Evolutionary conservation across 768 basidiomycete genomes (phyloP).

Genomic region (Cystofilobasidium capitatum): DNA sequence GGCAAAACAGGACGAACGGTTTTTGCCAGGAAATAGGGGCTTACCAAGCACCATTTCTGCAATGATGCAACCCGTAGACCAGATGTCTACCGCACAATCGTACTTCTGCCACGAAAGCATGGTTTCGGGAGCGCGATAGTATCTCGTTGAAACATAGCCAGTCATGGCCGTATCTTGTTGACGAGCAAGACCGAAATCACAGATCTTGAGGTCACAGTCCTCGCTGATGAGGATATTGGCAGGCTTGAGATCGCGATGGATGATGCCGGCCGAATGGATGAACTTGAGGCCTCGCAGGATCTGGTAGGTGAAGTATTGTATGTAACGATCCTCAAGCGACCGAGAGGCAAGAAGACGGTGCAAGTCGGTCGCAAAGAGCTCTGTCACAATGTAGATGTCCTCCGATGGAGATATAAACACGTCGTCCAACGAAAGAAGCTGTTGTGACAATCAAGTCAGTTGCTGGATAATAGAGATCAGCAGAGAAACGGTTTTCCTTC

Average conservation of each 20-base stretch:
- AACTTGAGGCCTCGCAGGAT: conserved; percentile 98
- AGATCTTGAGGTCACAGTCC: conserved; percentile 99
- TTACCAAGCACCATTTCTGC: conserved; percentile 99
- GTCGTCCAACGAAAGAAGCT: conserved; percentile 96
- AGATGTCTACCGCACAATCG: conserved; percentile 98
- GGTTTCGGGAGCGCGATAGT: conserved; percentile 98
- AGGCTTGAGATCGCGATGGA: conserved; percentile 98
- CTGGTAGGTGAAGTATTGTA: conserved; percentile 98
- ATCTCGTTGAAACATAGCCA: conserved; percentile 96
- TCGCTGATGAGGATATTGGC: conserved; percentile 99
- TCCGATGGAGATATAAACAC: conserved; percentile 99
- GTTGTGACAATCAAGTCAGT: conserved; percentile 61
- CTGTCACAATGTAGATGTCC: conserved; percentile 99
- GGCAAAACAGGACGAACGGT: too few relatives aligned
- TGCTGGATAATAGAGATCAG: not conserved
- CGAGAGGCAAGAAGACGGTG: conserved; percentile 93
- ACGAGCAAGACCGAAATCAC: conserved; percentile 95
- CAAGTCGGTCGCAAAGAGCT: conserved; percentile 93
- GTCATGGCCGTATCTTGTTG: conserved; percentile 99
- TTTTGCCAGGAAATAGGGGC: conserved; percentile 97
- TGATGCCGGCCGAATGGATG: conserved; percentile 97
- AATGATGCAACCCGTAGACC: conserved; percentile 93
- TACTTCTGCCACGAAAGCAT: conserved; percentile 99
- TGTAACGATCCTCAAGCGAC: conserved; percentile 98
- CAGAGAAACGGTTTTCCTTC: too few relatives aligned